Base-by-base conservation (phyloP, 495 filamentous ascomycete genomes). In the Tirmania nivea region DNA sequence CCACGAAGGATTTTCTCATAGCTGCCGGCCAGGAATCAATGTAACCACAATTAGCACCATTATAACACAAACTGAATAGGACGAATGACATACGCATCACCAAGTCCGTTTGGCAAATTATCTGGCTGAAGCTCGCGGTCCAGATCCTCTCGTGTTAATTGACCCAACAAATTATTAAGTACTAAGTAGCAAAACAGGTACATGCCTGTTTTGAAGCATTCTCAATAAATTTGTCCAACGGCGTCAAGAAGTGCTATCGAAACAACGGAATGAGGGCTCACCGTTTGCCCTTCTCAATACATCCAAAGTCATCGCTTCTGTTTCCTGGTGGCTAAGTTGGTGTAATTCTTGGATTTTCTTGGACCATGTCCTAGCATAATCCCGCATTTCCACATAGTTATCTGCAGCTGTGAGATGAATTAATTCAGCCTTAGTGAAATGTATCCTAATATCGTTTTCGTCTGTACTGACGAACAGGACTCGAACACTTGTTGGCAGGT, bases 121-220 rank as follows among this genome's bases (percentile, higher is more conserved):
- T 57, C 39, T 5, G 59, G 55, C 17, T 58, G 52, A 25, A 71
- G 19, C 52, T 72, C 67, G 11, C 59, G 37, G 20, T 62, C 55
- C 3, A 75, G 34, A 25, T 61, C 34, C 14, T 52, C 52, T 31
- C 49, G 34, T 8, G 58, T 63, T 3, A 60, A 52, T 52, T 73
- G 70, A 8, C 57, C 49, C 2, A 60, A 45, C 14, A 75, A 54
- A 50, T 73, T 68, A 11, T 64, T 53, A 48, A 73, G 64, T 10
- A 70, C 69, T 31, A 75, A 59, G n/a, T 63, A 61, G 14, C 69
- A 70, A 56, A 65, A 75, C 6, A 75, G 58, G 59, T 73, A 75
- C 69, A 74, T 74, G 12, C 70, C 72, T 73, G 8, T 12, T n/a
- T n/a, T n/a, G n/a, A n/a, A n/a, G n/a, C n/a, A n/a, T n/a, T n/a